Evolutionary conservation across 2,329 filamentous ascomycete species (phyloP), one percentile per base, ranked within the genome.

Genomic region (Monosporascus sp.): DNA sequence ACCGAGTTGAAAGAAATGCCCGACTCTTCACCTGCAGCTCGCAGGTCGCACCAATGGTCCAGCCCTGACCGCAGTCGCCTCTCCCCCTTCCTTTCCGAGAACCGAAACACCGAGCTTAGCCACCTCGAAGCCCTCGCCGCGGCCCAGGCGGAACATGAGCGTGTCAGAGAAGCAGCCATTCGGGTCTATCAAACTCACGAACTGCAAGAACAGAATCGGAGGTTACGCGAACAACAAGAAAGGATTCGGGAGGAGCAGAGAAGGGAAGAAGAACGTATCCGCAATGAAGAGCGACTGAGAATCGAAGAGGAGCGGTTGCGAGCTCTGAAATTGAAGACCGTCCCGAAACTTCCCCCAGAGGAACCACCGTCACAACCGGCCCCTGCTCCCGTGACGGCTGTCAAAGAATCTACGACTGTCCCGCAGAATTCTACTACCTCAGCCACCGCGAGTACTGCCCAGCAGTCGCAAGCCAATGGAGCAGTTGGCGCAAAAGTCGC

Each of bases 51-150:
- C 55, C 65, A 71, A 56, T 67, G 69, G 53, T 70, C 72, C 9
- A 77, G 70, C 55, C 74, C 74, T 8, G 70, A 74, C 22, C 68
- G 71, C 49, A 61, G 71, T 8, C 81, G 81, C 54, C 74, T 83
- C 42, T 78, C 83, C 22, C 78, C 75, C 24, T 79, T 89, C 27
- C 84, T 90, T 54, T 74, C 75, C 41, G 80, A 83, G 49, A 77
- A 81, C 34, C 78, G 81, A 37, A 84, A 88, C 57, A 81, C 79
- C 36, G 84, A 85, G 63, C 73, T 80, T 48, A 76, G 75, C 51
- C 86, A 90, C 64, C 77, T 79, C 53, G 80, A 84, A 60, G 86
- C 86, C 15, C 78, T 93, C 17, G 81, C 80, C 46, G 79, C 80
- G 47, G 86, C 86, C 4, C 82, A 82, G 48, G 75, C 76, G 15